Base-by-base conservation (phyloP, 192 early-diverging fungal species). In the Coemansia sp. region DNA sequence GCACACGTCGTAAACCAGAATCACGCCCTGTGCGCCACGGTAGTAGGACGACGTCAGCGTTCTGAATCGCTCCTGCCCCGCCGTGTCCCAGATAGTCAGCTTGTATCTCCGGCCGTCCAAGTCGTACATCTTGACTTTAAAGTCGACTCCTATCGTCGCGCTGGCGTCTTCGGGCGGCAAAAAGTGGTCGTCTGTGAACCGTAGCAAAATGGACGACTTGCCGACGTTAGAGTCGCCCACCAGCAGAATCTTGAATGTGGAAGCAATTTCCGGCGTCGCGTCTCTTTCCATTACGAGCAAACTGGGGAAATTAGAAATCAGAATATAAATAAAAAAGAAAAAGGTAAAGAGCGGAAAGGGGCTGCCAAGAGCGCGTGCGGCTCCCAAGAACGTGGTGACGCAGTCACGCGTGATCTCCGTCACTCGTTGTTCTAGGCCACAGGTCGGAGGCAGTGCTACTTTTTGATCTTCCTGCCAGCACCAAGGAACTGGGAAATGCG, bases 1-100 rank as follows among this genome's bases (percentile, higher is more conserved):
- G 60, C 93, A 88, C 19, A 99, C 95, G 72, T 99, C 97, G 70
- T 98, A 99, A 12, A 98, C 97, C 40, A 99, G 80, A 50, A 99
- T 97, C 1, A 99, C 96, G 11, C 96, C 97, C 63, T 98, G 95
- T 5, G 95, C 97, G 27, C 95, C 96, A 35, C 96, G 86, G 66
- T 99, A 99, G 74, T 98, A 99, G 26, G 91, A 91, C 17, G 93
- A 95, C 19, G 97, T 99, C 53, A 99, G 79, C 1, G 97, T 98
- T 40, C 97, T 74, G 80, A 98, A 99, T 29, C 97, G 87, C 77
- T 99, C 97, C 74, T 99, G 97, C 37, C 97, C 97, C 10, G 97
- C 97, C 2, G 97, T 99, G 70, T 99, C 97, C 97, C 93, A 81
- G 19, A 99, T 96, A 2, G 94, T 95, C 57, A 99, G 83, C 74